Conservation (phyloP, 768 basidiomycete genomes). For the Sutorius australiensis region DNA sequence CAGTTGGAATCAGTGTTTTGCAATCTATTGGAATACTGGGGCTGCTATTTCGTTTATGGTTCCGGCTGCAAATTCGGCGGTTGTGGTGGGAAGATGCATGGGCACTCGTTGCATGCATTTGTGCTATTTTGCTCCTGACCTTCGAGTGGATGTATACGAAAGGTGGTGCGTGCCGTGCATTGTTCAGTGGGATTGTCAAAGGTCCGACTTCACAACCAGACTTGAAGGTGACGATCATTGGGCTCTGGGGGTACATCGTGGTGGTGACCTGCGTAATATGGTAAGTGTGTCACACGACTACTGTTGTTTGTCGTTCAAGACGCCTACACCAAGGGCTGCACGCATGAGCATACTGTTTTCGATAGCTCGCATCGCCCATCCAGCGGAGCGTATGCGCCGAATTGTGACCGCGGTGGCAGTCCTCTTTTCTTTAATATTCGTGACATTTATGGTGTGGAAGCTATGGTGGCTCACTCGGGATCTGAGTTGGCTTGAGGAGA, state of each 20-base stretch:
- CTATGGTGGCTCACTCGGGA: slow-evolving; percentile 11
- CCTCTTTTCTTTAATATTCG: slow-evolving; percentile 10
- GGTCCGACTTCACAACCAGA: neutral
- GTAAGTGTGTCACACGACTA: slow-evolving; percentile 5
- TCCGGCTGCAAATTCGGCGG: slow-evolving; percentile 14
- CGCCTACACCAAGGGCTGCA: slow-evolving; percentile 12
- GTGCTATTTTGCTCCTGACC: slow-evolving; percentile 3
- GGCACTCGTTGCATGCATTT: slow-evolving; percentile 8
- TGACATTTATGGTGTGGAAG: slow-evolving; percentile 3
- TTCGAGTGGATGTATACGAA: slow-evolving; percentile 13
- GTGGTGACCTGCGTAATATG: slow-evolving; percentile 10
- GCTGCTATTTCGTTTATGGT: slow-evolving; percentile 17
- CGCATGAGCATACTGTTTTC: slow-evolving; percentile 22
- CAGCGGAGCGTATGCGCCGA: slow-evolving; percentile 4
- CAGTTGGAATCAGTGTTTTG: slow-evolving; percentile 7
- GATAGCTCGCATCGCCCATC: slow-evolving; percentile 18
- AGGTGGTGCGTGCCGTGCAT: slow-evolving; percentile 13
- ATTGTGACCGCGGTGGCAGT: slow-evolving; percentile 5
- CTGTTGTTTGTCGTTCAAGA: neutral
- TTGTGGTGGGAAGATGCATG: slow-evolving; percentile 25
- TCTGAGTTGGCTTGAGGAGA: slow-evolving; percentile 4
- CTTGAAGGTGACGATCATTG: slow-evolving; percentile 2
- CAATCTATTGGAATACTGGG: slow-evolving; percentile 12
- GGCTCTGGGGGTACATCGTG: slow-evolving; percentile 12
- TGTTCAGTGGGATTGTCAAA: neutral